phyloP scores from a whole-genome alignment of 2,329 filamentous ascomycete genomes.

The Seiridium unicorne region DNA sequence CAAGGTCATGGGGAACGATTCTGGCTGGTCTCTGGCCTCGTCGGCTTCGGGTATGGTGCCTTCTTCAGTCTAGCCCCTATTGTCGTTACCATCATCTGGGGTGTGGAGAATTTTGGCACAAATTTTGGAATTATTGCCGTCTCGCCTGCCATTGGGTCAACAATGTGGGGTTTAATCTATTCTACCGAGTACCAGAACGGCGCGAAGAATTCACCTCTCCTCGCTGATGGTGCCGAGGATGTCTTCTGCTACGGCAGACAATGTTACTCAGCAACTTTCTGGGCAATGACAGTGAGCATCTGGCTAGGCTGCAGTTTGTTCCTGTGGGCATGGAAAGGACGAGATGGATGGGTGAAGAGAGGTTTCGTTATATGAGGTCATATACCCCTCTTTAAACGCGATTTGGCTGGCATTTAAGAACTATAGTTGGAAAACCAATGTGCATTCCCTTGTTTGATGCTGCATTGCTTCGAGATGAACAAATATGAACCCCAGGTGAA shows the following conservation, averaged over 20 bases:
- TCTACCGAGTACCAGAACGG: constrained; percentile 74
- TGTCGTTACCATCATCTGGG: constrained; percentile 96
- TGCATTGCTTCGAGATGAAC: too few species aligned
- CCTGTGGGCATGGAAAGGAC: constrained; percentile 78
- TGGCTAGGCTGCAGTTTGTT: constrained; percentile 74
- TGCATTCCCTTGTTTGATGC: too few species aligned
- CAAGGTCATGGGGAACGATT: constrained; percentile 78
- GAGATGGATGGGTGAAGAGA: constrained; percentile 70
- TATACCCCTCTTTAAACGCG: background rate
- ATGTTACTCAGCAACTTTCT: constrained; percentile 82
- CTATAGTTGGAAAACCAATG: too few species aligned
- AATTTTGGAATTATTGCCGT: constrained; percentile 97
- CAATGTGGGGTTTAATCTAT: constrained; percentile 90
- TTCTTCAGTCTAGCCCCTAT: constrained; percentile 88
- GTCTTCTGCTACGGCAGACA: constrained; percentile 75
- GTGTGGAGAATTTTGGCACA: constrained; percentile 96
- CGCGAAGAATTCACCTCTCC: constrained; percentile 41
- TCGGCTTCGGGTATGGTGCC: constrained; percentile 91
- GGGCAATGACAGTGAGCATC: constrained; percentile 80
- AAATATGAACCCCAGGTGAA: too few species aligned
- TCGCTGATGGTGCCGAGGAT: constrained; percentile 32
- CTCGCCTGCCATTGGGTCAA: constrained; percentile 83
- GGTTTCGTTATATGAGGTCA: constrained; percentile 61
- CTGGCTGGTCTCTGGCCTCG: constrained; percentile 78
- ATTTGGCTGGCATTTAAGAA: background rate